phyloP scores from a whole-genome alignment of 2,329 filamentous ascomycete genomes.

The Lithohypha guttulata region DNA sequence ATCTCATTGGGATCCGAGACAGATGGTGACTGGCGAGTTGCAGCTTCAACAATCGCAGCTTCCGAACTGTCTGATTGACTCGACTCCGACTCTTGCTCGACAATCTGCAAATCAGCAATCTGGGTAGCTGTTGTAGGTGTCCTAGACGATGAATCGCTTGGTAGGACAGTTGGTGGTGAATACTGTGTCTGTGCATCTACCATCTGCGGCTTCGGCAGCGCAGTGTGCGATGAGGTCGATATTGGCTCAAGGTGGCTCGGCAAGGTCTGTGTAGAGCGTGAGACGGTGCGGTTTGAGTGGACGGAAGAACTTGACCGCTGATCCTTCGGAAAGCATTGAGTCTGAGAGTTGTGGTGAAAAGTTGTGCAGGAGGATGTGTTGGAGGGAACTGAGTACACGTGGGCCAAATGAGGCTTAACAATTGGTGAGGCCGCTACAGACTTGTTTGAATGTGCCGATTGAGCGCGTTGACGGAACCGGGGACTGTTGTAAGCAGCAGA shows the following conservation, averaged over 20 bases:
- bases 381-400: constrained; percentile 17
- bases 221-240: constrained; percentile 8
- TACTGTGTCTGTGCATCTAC: constrained; percentile 46
- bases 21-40: neutral
- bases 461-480: too few species aligned
- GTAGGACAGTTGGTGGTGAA: constrained; percentile 29
- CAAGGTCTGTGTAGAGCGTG: constrained; percentile 3
- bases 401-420: constrained; percentile 21
- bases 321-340: constrained; percentile 11
- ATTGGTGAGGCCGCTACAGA: constrained; percentile 16
- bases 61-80: too few species aligned
- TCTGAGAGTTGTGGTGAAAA: neutral
- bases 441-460: too few species aligned
- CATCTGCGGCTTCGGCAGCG: constrained; percentile 23
- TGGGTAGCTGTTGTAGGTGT: neutral
- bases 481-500: too few species aligned
- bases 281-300: neutral
- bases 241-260: constrained; percentile 4
- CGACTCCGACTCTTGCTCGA: too few species aligned
- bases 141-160: too few species aligned
- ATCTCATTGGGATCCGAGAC: neutral
- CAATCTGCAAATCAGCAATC: neutral
- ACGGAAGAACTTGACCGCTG: constrained; percentile 4
- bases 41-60: too few species aligned
- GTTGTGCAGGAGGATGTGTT: constrained; percentile 14